These are phyloP conservation scores for Earliella scabrosa DNA, from an alignment of 1,284 basidiomycete genomes.

Conservation along the genomic window DNA sequence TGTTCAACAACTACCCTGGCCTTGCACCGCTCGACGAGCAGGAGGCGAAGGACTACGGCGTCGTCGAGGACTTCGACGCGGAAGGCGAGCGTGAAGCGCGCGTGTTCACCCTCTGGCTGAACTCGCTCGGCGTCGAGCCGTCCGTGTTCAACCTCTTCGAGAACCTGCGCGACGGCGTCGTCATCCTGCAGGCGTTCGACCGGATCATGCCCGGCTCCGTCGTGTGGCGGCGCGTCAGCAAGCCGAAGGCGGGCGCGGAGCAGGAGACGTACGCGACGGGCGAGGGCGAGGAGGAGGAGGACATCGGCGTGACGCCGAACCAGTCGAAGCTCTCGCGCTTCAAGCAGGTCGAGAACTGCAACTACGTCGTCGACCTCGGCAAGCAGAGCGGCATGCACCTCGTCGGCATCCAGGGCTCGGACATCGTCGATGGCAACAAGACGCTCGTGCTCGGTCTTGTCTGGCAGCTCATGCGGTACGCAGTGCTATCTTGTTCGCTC, in stretches of 20 bases:
- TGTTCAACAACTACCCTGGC: slow-evolving; percentile 98
- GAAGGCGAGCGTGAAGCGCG: slow-evolving; percentile 98
- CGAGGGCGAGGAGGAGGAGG: slow-evolving; percentile 72
- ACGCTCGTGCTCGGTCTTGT: slow-evolving; percentile 95
- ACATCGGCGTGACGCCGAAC: slow-evolving; percentile 77
- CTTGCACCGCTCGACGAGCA: slow-evolving; percentile 93
- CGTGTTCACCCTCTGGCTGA: slow-evolving; percentile 98
- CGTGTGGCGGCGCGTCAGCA: slow-evolving; percentile 92
- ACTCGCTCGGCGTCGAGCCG: slow-evolving; percentile 95
- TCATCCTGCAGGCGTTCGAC: slow-evolving; percentile 96
- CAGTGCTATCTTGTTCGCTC: neutral
- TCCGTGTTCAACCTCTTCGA: slow-evolving; percentile 97
- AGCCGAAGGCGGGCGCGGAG: slow-evolving; percentile 74
- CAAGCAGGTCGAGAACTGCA: slow-evolving; percentile 98
- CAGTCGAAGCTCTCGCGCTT: slow-evolving; percentile 90
- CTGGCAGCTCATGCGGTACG: slow-evolving; percentile 95
- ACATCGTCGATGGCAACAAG: slow-evolving; percentile 92
- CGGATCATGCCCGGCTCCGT: slow-evolving; percentile 93
- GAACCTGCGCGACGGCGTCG: slow-evolving; percentile 89
- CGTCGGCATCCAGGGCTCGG: slow-evolving; percentile 96
- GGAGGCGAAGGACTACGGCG: slow-evolving; percentile 81
- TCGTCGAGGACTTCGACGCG: slow-evolving; percentile 97
- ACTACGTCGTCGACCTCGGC: slow-evolving; percentile 93
- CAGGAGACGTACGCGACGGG: slow-evolving; percentile 41
- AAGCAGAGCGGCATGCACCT: slow-evolving; percentile 94